Base-by-base conservation (phyloP, 306 rosid species). In the Carpinus viminea region DNA sequence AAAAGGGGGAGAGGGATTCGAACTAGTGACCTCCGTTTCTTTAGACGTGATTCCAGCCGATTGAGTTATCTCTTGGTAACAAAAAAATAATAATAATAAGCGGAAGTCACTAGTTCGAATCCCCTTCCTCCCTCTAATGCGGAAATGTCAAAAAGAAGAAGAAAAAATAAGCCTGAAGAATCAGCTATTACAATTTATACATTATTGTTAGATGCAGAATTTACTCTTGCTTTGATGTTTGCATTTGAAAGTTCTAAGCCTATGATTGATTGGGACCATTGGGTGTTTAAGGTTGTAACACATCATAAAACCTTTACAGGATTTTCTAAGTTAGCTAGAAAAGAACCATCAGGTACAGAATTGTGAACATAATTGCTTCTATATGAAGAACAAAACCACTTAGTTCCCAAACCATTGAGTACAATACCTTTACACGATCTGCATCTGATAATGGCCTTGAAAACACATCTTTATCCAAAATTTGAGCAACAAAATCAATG, bases 401-500 rank as follows among this genome's bases (percentile, higher is more conserved):
- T 50, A 54, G 55, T 73, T 43, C 71, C 65, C 65, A 52, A 54
- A 68, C 43, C 75, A 48, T 21, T 6, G 47, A 45, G 20, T 46
- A 78, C 61, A 68, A 72, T 52, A 84, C 90, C 87, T 87, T 87
- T 68, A 87, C 78, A 62, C 90, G 84, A 72, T 87, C 90, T 6
- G 87, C 80, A 87, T 87, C 90, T 38, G 82, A 84, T 73, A 87
- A 76, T 55, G 84, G 84, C 54, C 79, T 87, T 78, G 87, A 78
- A 72, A 66, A 72, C 52, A 84, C 84, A 62, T 87, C 87, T 84
- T 87, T 87, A 50, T 82, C 87, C 78, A 87, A 74, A 81, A 87
- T 81, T 81, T 87, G 87, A 76, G 86, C 86, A 70, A 87, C 84
- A 73, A 87, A 87, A 65, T 87, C 90, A 76, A 87, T 79, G 56